phyloP scores from a whole-genome alignment of 352 stramenopile species.

The Phytophthora aleatoria region DNA sequence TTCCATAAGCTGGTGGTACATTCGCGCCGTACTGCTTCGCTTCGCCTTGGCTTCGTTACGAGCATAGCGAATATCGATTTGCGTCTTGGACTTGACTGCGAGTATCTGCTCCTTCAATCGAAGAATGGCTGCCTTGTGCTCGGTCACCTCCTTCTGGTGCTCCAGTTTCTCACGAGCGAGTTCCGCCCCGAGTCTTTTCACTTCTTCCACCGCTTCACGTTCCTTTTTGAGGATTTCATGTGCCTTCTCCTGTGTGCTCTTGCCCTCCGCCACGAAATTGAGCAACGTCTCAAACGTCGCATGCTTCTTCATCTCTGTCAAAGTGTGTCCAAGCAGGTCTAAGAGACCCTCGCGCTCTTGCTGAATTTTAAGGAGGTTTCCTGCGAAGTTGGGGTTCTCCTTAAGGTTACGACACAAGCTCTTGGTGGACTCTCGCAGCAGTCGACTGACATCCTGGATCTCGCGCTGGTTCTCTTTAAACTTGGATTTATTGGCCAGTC shows the following conservation, averaged over 20 bases:
- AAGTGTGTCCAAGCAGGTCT: constrained; percentile 69
- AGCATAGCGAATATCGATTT: constrained; percentile 83
- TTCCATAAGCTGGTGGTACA: constrained; percentile 84
- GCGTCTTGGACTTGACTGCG: constrained; percentile 82
- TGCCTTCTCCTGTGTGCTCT: constrained; percentile 74
- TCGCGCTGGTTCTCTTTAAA: constrained; percentile 94
- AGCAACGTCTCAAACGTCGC: constrained; percentile 80
- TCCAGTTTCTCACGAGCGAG: constrained; percentile 77
- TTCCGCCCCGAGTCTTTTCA: constrained; percentile 85
- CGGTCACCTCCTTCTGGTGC: constrained; percentile 76
- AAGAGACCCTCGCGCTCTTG: constrained; percentile 86
- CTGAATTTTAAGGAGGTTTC: constrained; percentile 93
- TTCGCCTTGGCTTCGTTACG: constrained; percentile 87
- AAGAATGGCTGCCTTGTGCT: constrained; percentile 74
- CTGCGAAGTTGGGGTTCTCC: constrained; percentile 93
- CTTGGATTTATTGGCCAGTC: constrained; percentile 92
- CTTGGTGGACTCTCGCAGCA: constrained; percentile 91
- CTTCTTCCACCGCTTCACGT: constrained; percentile 83
- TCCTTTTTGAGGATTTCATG: constrained; percentile 88
- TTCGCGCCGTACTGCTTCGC: constrained; percentile 70
- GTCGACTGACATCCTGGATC: constrained; percentile 91
- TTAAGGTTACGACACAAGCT: constrained; percentile 93
- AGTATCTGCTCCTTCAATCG: constrained; percentile 87
- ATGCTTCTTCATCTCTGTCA: constrained; percentile 73
- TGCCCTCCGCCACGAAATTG: constrained; percentile 77